phyloP scores from a whole-genome alignment of 345 rosid species.

The Abelmoschus esculentus region DNA sequence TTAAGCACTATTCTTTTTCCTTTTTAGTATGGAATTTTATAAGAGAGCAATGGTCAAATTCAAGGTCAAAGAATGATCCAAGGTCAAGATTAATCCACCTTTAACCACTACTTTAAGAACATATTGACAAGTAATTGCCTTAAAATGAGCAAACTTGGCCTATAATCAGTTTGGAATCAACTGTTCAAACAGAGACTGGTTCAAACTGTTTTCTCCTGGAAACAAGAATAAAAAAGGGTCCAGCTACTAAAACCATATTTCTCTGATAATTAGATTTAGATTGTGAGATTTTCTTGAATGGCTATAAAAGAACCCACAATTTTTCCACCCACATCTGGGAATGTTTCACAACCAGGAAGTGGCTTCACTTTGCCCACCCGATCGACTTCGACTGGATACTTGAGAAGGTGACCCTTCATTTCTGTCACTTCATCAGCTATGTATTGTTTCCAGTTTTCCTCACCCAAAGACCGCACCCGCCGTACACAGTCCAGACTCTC shows the following conservation, averaged over 20 bases:
- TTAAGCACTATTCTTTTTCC: no score
- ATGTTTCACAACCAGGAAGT: slow-evolving; percentile 53
- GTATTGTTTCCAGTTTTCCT: slow-evolving; percentile 62
- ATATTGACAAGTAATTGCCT: neutral
- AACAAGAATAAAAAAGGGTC: neutral
- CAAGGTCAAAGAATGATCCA: no score
- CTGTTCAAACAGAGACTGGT: no score
- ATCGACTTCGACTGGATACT: slow-evolving; percentile 78
- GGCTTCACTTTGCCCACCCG: slow-evolving; percentile 59
- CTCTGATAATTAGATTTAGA: slow-evolving; percentile 21
- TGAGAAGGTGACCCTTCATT: slow-evolving; percentile 72
- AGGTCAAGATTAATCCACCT: neutral
- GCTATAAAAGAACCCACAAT: slow-evolving; percentile 56
- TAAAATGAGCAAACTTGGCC: neutral
- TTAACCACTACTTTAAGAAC: neutral
- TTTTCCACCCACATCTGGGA: slow-evolving; percentile 87
- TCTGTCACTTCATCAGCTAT: slow-evolving; percentile 51
- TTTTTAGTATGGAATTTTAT: no score
- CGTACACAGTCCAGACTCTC: slow-evolving; percentile 73
- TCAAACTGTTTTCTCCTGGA: neutral
- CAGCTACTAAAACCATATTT: neutral
- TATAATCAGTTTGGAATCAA: neutral
- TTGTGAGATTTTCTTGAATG: slow-evolving; percentile 74
- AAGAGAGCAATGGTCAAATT: neutral
- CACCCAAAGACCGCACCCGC: slow-evolving; percentile 52